Evolutionary conservation across 2,329 filamentous ascomycete species (phyloP).

Genomic region (Xylaria sp.): DNA sequence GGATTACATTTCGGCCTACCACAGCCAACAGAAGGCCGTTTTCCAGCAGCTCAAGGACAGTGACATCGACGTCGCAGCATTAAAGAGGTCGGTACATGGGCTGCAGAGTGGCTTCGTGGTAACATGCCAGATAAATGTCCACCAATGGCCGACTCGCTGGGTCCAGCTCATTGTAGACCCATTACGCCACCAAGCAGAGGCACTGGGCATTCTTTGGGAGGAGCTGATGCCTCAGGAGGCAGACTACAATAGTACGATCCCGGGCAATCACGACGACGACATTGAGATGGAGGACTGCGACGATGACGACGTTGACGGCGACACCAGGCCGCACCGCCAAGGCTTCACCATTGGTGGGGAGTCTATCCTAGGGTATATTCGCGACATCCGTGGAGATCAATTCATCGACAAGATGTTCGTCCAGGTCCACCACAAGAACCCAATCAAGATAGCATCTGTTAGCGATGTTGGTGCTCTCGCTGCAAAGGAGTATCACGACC

Average conservation of each 20-base stretch:
- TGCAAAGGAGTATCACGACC: neutral
- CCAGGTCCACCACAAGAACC: neutral
- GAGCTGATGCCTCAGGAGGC: too few species aligned
- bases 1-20: too few species aligned
- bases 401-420: neutral
- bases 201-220: neutral
- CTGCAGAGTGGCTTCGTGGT: neutral
- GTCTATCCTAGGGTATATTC: neutral
- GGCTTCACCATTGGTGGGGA: too few species aligned
- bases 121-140: neutral
- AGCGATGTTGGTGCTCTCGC: neutral
- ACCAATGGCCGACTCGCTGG: neutral
- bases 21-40: neutral
- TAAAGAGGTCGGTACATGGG: neutral
- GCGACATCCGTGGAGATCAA: neutral
- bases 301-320: too few species aligned
- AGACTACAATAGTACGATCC: too few species aligned
- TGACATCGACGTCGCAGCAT: neutral
- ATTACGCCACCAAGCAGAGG: neutral
- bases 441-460: neutral
- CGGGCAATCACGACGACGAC: too few species aligned
- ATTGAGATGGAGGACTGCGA: too few species aligned
- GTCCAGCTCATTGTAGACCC: neutral
- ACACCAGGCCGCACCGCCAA: too few species aligned
- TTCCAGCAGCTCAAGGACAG: neutral